Evolutionary conservation across 306 rosid species (phyloP), one percentile per base, ranked within the genome.

Genomic region (Casuarina glauca): DNA sequence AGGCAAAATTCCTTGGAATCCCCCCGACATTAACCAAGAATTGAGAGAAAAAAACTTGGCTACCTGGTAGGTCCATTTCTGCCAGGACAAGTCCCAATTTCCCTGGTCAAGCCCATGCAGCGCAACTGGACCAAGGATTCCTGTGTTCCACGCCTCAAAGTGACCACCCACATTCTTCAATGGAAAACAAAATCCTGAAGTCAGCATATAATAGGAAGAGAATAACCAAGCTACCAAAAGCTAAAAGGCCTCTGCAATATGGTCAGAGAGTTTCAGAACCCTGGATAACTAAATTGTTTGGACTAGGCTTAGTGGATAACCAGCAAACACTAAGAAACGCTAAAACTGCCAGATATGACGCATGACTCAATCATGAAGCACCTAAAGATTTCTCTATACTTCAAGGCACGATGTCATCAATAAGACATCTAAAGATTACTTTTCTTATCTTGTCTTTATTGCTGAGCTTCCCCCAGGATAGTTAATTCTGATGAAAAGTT

Each of bases 21-120:
- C 58, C 75, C 61, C 64, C 9, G 0, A 63, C 26, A 15, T 36
- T 63, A 42, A 64, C n/a, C 50, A 20, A 67, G 60, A 69, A 44
- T 69, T 80, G 74, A 48, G 53, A 82, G 48, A 86, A 39, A 70
- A 26, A 72, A 67, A 79, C 48, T 41, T 42, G 62, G 60, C 62
- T 76, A 92, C 99, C 98, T 96, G 96, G 81, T 96, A 96, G 45
- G 96, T 96, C 99, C 99, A 96, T 83, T 90, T 91, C 76, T 90
- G 87, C 99, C 98, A 90, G 51, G 98, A 88, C 76, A 96, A 84
- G 86, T 96, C 99, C 94, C 73, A 82, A 73, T 93, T 96, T 86
- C 99, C 98, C 73, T 86, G 94, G 78, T 90, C 88, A 80, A 96
- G 94, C 79, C 99, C 99, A 76, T 82, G 98, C 71, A 96, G 89